A percentile compares a stretch with the other conserved stretches of the same genome.
phyloP scores from a whole-genome alignment of 352 stramenopile species.

The Blastocystis sp. region DNA sequence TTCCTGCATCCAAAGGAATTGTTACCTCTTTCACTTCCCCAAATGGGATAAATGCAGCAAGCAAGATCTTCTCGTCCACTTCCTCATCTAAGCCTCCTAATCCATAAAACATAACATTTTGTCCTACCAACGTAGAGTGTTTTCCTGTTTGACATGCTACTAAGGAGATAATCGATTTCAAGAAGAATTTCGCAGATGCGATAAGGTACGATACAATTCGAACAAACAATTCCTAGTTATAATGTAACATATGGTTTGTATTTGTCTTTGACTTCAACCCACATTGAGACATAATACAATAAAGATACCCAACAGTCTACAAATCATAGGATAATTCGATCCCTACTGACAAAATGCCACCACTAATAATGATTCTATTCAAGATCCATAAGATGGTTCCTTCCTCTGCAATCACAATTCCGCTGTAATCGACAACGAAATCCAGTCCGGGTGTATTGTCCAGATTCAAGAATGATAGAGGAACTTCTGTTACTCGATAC shows the following conservation, averaged over 20 bases:
- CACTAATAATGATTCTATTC: neutral
- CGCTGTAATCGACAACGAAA: slow-evolving; percentile 1
- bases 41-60: slow-evolving; percentile 54
- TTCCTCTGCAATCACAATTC: neutral
- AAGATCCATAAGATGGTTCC: neutral
- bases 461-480: neutral
- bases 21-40: slow-evolving; percentile 59
- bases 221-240: slow-evolving; percentile 25
- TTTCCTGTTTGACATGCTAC: slow-evolving; percentile 46
- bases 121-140: slow-evolving; percentile 52
- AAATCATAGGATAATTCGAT: neutral
- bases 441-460: neutral
- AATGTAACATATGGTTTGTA: neutral
- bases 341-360: neutral
- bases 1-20: slow-evolving; percentile 56
- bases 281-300: neutral
- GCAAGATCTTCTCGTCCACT: slow-evolving; percentile 51
- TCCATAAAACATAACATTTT: neutral
- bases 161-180: neutral
- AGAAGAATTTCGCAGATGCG: neutral
- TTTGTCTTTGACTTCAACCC: neutral
- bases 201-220: neutral
- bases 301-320: slow-evolving; percentile 3
- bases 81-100: slow-evolving; percentile 59
- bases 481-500: neutral